Evolutionary conservation across 2,329 filamentous ascomycete species (phyloP).

Genomic region (Botrytis deweyae): DNA sequence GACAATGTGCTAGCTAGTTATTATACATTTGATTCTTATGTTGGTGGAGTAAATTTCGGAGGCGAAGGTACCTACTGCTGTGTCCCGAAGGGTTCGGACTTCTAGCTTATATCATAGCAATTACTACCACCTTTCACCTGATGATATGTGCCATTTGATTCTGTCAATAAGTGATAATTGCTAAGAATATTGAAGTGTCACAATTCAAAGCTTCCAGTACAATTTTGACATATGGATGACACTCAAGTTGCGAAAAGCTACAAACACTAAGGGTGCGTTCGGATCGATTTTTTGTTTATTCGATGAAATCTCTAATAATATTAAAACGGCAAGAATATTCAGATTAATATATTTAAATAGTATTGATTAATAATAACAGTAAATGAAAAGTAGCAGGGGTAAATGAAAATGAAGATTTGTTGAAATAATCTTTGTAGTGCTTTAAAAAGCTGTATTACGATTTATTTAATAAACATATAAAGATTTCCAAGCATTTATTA

Average conservation of each 20-base stretch:
- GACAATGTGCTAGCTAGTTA: not conserved
- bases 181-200: not conserved
- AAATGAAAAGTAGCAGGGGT: too few relatives aligned
- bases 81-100: not conserved
- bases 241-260: rapidly evolving
- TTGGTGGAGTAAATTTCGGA: not conserved
- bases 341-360: too few relatives aligned
- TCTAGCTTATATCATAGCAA: not conserved
- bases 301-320: too few relatives aligned
- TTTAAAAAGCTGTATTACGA: too few relatives aligned
- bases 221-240: not conserved
- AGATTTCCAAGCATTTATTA: too few relatives aligned
- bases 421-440: too few relatives aligned
- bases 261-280: not conserved
- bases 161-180: not conserved
- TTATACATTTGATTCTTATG: not conserved
- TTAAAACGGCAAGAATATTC: too few relatives aligned
- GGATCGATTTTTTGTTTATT: too few relatives aligned
- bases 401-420: too few relatives aligned
- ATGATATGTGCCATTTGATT: not conserved
- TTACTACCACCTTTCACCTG: not conserved
- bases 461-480: too few relatives aligned
- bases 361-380: too few relatives aligned
- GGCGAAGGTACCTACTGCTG: not conserved
- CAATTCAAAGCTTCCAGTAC: not conserved